Percentiles rank a stretch among this genome's conserved stretches.
Conservation (phyloP, 1,284 basidiomycete genomes). For the Marasmius sp. region DNA sequence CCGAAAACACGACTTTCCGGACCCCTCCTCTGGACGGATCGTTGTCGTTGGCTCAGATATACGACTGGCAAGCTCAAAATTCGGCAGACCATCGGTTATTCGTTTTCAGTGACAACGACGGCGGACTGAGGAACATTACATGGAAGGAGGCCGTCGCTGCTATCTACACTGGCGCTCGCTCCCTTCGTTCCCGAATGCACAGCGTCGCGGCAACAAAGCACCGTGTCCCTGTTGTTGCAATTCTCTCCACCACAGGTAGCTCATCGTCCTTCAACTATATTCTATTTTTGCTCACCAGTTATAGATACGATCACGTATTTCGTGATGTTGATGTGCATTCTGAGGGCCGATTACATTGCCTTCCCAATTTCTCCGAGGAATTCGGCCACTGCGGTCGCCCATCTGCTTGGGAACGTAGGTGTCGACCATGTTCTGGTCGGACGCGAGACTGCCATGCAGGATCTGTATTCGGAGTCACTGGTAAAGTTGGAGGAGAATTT, state of each 20-base stretch:
- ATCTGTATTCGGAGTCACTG: constrained; percentile 16
- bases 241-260: constrained; percentile 22
- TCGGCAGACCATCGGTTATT: constrained; percentile 15
- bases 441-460: constrained; percentile 16
- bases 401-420: constrained; percentile 12
- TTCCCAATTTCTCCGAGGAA: constrained; percentile 27
- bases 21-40: constrained; percentile 17
- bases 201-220: neutral
- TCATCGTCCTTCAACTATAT: neutral
- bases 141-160: constrained; percentile 18
- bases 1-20: neutral
- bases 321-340: constrained; percentile 12
- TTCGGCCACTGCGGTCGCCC: constrained; percentile 20
- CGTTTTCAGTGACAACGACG: constrained; percentile 11
- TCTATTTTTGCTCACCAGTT: neutral
- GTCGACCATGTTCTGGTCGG: constrained; percentile 17
- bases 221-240: constrained; percentile 16
- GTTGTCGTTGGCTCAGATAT: constrained; percentile 18
- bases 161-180: constrained; percentile 8
- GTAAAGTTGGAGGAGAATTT: constrained; percentile 1
- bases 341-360: constrained; percentile 16
- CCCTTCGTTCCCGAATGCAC: constrained; percentile 6
- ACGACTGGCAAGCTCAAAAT: constrained; percentile 21
- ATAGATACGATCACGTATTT: constrained; percentile 21
- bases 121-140: constrained; percentile 9